A percentile compares a stretch with the other conserved stretches of the same genome.
Conservation (phyloP, 2,329 filamentous ascomycete species). For the Aspergillus brunneoviolaceus region DNA sequence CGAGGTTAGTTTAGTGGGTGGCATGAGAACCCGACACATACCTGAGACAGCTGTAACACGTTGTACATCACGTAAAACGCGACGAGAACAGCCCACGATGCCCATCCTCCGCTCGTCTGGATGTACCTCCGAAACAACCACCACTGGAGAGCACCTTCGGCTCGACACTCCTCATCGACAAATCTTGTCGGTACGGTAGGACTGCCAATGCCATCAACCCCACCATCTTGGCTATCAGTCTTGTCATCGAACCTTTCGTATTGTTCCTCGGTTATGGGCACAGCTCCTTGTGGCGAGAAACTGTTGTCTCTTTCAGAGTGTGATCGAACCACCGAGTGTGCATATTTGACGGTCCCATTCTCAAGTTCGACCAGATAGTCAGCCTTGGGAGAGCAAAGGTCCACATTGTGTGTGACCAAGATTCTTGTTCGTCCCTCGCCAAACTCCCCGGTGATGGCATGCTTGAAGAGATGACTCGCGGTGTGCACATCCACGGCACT, state of each 20-base stretch:
- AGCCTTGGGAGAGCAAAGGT: conserved; percentile 50
- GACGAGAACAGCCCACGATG: background rate
- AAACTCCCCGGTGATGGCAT: background rate
- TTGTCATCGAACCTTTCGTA: background rate
- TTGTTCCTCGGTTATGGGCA: background rate
- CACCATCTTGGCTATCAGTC: background rate
- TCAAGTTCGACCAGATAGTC: conserved; percentile 10
- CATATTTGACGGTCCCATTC: conserved; percentile 5
- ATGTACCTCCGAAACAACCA: background rate
- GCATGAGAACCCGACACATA: background rate
- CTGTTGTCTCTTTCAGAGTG: background rate
- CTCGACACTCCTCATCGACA: background rate
- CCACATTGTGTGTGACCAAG: conserved; percentile 49
- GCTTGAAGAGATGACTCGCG: background rate
- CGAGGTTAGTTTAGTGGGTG: background rate
- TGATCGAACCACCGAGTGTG: conserved; percentile 10
- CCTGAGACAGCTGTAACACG: background rate
- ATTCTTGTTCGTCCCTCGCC: background rate
- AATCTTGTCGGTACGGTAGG: background rate
- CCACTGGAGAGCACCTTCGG: background rate
- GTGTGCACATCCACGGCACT: background rate
- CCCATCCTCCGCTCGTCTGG: background rate
- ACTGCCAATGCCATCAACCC: background rate
- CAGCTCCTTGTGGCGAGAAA: conserved; percentile 29
- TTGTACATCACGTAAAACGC: background rate